Conservation (phyloP, 2,329 filamentous ascomycete genomes). For the Uncinocarpus reesii region DNA sequence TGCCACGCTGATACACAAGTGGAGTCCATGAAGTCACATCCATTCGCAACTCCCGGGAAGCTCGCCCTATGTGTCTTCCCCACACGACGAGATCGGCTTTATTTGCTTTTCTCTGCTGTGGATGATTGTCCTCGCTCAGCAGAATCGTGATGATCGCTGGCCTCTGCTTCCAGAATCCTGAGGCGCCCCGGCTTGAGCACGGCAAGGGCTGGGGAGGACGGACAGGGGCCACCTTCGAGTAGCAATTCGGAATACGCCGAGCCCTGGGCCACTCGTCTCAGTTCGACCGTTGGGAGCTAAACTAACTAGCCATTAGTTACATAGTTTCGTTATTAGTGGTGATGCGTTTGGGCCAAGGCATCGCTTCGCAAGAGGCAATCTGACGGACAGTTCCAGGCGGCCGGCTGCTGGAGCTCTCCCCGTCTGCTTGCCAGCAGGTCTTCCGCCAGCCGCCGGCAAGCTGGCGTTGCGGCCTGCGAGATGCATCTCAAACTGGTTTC, state of each 20-base stretch:
- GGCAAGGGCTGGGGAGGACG: background rate
- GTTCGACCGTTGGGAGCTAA: no score
- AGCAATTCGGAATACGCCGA: slow-evolving; percentile 1
- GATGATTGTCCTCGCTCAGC: background rate
- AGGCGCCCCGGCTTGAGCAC: background rate
- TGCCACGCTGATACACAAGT: slow-evolving; percentile 1
- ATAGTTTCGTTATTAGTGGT: background rate
- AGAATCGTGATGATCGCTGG: slow-evolving; percentile 2
- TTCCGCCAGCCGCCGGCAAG: no score
- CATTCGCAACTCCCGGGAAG: background rate
- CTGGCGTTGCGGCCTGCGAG: background rate
- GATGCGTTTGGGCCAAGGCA: no score
- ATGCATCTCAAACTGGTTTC: background rate
- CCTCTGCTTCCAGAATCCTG: background rate
- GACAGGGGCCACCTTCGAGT: background rate
- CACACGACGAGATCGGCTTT: background rate
- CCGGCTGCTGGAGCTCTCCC: no score
- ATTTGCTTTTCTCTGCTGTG: background rate
- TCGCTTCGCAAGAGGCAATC: no score
- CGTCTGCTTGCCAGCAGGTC: no score
- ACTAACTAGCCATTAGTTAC: no score
- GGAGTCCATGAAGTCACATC: slow-evolving; percentile 7
- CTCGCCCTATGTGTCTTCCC: background rate
- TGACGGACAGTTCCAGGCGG: no score
- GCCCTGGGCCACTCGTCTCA: background rate